Conservation (phyloP, 192 early-diverging fungal species). For the Coemansia sp. region DNA sequence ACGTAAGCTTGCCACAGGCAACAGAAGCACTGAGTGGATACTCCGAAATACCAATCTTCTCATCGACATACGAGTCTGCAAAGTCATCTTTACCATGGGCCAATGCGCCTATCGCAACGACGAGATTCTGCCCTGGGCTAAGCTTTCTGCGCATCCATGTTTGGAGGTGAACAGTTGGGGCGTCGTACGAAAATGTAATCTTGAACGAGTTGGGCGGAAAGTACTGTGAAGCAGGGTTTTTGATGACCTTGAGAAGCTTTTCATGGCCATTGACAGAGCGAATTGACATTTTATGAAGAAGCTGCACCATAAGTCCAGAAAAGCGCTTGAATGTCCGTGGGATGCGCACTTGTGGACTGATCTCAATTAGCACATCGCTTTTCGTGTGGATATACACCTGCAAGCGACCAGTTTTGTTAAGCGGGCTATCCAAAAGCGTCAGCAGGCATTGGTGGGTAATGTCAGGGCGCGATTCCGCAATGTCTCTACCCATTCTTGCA, state of each 20-base stretch:
- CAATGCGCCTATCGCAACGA: slow-evolving; percentile 94
- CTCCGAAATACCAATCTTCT: slow-evolving; percentile 96
- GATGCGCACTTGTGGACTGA: slow-evolving; percentile 96
- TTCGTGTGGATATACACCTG: slow-evolving; percentile 97
- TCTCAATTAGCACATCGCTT: slow-evolving; percentile 95
- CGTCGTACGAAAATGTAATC: slow-evolving; percentile 84
- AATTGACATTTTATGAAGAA: slow-evolving; percentile 96
- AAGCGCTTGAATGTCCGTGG: slow-evolving; percentile 99
- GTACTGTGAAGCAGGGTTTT: slow-evolving; percentile 97
- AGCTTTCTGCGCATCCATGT: slow-evolving; percentile 79
- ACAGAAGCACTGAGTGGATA: slow-evolving; percentile 96
- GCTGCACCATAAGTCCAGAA: slow-evolving; percentile 97
- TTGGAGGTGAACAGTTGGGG: slow-evolving; percentile 75
- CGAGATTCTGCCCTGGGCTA: slow-evolving; percentile 76
- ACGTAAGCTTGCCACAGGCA: slow-evolving; percentile 92
- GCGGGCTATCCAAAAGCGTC: slow-evolving; percentile 92
- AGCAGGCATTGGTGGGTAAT: slow-evolving; percentile 98
- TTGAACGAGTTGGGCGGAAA: slow-evolving; percentile 71
- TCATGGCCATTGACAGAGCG: slow-evolving; percentile 88
- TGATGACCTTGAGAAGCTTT: slow-evolving; percentile 94
- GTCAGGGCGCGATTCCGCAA: slow-evolving; percentile 85
- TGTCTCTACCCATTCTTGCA: slow-evolving; percentile 78
- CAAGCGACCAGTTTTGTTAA: slow-evolving; percentile 98
- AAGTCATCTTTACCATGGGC: slow-evolving; percentile 95
- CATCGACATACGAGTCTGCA: slow-evolving; percentile 93